Evolutionary conservation across 177 flowering plant species (phyloP), one percentile per base, ranked within the genome.

Genomic region (Vitis hybrid): DNA sequence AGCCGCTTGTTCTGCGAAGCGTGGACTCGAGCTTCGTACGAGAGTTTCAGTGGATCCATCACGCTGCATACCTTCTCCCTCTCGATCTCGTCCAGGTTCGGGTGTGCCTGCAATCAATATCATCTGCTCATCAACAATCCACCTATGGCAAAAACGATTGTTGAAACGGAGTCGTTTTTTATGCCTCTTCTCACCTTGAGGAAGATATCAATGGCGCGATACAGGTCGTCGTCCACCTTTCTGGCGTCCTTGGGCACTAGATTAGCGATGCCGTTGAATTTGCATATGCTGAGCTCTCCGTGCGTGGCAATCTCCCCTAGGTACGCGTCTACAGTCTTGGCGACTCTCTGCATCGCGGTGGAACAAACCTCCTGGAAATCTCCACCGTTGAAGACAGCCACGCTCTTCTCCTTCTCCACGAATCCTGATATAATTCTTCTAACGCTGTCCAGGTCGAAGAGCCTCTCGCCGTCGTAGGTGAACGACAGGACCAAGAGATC

Each of bases 21-120:
- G 21, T 92, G 98, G 2, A 92, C 79, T 24, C 98, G 78, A 0
- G 98, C 97, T 64, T 92, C 94, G 77, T 92, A 86, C 0, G 97
- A 91, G 4, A 94, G 90, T 70, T 86, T 92, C 17, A 90, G 72
- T 1, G 99, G 84, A 62, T 93, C 97, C 94, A 94, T 91, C 55
- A 85, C 87, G 54, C 97, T 92, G 82, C 98, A 94, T 1, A 84
- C 97, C 65, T 94, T 94, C 80, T 94, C 98, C n/a, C 97, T 62
- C 71, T 94, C 98, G 8, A 94, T 94, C 80, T 94, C 98, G 68
- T 94, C 98, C 0, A 94, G 78, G 32, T 77, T 80, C 9, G 92
- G 91, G 67, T 94, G 97, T 1, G 92, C 88, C 96, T 93, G 83
- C 64, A 77, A 35, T 4, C 49, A 10, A 10, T 12, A 7, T 8